Percentiles rank a stretch among this genome's conserved stretches.
Evolutionary conservation across 2,329 filamentous ascomycete genomes (phyloP).

Genomic region (Zalaria obscura): DNA sequence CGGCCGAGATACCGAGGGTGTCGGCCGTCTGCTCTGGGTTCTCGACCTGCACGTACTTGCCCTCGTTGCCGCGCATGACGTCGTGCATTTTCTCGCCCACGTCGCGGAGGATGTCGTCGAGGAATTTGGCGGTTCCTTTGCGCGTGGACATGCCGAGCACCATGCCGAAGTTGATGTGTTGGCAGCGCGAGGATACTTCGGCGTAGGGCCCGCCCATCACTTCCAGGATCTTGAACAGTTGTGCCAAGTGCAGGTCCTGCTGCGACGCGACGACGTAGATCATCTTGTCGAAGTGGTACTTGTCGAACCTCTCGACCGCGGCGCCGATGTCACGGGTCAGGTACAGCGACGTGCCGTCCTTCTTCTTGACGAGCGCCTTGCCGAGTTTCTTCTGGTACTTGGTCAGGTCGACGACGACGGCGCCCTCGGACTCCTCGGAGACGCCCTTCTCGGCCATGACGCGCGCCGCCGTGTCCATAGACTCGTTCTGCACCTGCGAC

Average conservation of each 20-base stretch:
- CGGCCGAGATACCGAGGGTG: conserved; percentile 78
- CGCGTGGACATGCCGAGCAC: conserved; percentile 51
- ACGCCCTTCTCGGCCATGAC: conserved; percentile 45
- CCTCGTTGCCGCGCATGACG: conserved; percentile 80
- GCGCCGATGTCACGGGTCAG: conserved; percentile 56
- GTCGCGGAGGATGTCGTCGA: conserved; percentile 34
- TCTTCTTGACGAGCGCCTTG: conserved; percentile 51
- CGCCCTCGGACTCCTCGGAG: conserved; percentile 50
- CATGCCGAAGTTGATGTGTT: conserved; percentile 54
- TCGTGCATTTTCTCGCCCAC: conserved; percentile 95
- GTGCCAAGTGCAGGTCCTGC: conserved; percentile 50
- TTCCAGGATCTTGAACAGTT: conserved; percentile 51
- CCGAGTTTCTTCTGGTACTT: conserved; percentile 58
- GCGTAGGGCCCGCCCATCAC: conserved; percentile 42
- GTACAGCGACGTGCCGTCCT: conserved; percentile 54
- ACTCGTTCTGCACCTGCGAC: conserved; percentile 49
- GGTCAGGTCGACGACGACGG: conserved; percentile 53
- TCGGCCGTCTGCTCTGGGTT: conserved; percentile 73
- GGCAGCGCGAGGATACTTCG: conserved; percentile 43
- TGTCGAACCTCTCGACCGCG: conserved; percentile 46
- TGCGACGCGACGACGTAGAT: conserved; percentile 52
- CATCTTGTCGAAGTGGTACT: conserved; percentile 52
- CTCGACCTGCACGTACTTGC: conserved; percentile 82
- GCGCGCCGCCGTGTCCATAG: conserved; percentile 45
- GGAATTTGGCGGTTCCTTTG: conserved; percentile 37